phyloP scores from a whole-genome alignment of 2,329 filamentous ascomycete species.

The Immersiporthe knoxdaviesiana region DNA sequence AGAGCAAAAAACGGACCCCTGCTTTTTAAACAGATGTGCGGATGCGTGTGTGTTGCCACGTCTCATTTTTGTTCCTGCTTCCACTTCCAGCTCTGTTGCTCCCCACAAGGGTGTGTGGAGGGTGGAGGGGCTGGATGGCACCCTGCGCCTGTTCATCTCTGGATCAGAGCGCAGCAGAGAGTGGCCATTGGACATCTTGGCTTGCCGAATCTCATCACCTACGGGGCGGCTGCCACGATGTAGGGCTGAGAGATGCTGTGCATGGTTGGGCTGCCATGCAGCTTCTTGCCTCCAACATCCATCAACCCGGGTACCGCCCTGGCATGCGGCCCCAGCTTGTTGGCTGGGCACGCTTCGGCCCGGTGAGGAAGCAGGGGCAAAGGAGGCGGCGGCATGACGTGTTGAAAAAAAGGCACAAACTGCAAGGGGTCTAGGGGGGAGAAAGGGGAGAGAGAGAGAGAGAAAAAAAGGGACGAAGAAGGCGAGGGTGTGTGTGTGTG shows the following conservation, averaged over 20 bases:
- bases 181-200: background rate
- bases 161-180: slow-evolving; percentile 11
- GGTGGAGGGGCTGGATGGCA: slow-evolving; percentile 8
- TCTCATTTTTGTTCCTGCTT: slow-evolving; percentile 20
- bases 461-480: background rate
- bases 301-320: slow-evolving; percentile 33
- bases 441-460: too few relatives aligned
- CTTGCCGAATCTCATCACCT: slow-evolving; percentile 21
- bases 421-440: background rate
- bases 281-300: slow-evolving; percentile 35
- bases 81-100: slow-evolving; percentile 22
- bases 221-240: slow-evolving; percentile 10
- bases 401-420: slow-evolving; percentile 15
- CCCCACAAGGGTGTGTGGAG: background rate
- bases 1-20: slow-evolving; percentile 14
- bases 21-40: slow-evolving; percentile 9
- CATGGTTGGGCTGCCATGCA: slow-evolving; percentile 43
- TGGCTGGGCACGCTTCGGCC: slow-evolving; percentile 18
- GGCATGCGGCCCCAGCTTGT: slow-evolving; percentile 24
- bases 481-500: background rate
- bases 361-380: slow-evolving; percentile 14
- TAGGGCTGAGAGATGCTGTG: slow-evolving; percentile 38
- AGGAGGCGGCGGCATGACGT: slow-evolving; percentile 18
- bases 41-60: slow-evolving; percentile 19
- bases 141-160: slow-evolving; percentile 13